These are phyloP conservation scores for Primulina huaijiensis DNA, from an alignment of 257 asterid genomes.

Conservation along the genomic window DNA sequence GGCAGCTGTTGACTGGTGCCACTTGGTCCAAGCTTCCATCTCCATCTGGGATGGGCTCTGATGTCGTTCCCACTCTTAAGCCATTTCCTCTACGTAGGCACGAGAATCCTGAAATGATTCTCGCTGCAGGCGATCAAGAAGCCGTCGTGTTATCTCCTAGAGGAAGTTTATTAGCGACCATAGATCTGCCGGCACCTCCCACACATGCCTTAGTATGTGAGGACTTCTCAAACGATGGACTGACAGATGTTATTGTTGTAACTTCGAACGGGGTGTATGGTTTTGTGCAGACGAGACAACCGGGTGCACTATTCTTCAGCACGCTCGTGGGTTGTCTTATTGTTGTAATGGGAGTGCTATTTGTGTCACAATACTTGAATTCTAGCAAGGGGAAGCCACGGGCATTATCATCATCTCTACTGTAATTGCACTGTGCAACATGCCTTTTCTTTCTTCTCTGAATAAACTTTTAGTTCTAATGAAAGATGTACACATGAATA, in stretches of 20 bases:
- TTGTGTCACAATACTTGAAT: slow-evolving; percentile 76
- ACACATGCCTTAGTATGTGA: slow-evolving; percentile 71
- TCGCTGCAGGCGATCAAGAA: slow-evolving; percentile 96
- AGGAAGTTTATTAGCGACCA: slow-evolving; percentile 55
- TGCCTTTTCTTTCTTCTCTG: background rate
- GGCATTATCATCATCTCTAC: slow-evolving; percentile 27
- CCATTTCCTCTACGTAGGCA: slow-evolving; percentile 68
- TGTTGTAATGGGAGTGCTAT: slow-evolving; percentile 84
- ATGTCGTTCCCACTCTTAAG: slow-evolving; percentile 78
- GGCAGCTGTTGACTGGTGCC: slow-evolving; percentile 88
- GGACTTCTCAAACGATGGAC: slow-evolving; percentile 87
- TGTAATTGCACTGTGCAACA: background rate
- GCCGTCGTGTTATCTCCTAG: slow-evolving; percentile 81
- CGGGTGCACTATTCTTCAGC: slow-evolving; percentile 96
- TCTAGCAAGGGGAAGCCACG: slow-evolving; percentile 83
- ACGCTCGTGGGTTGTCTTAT: slow-evolving; percentile 93
- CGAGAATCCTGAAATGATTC: slow-evolving; percentile 71
- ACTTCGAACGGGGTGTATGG: slow-evolving; percentile 85
- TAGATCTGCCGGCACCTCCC: slow-evolving; percentile 89
- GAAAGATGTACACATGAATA: background rate
- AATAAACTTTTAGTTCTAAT: background rate
- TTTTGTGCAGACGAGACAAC: slow-evolving; percentile 95
- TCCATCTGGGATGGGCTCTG: slow-evolving; percentile 73
- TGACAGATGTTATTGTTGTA: slow-evolving; percentile 75
- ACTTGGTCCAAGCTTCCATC: slow-evolving; percentile 96